Evolutionary conservation across 345 rosid species (phyloP).

Genomic region (Psidium friedrichsthalianum): DNA sequence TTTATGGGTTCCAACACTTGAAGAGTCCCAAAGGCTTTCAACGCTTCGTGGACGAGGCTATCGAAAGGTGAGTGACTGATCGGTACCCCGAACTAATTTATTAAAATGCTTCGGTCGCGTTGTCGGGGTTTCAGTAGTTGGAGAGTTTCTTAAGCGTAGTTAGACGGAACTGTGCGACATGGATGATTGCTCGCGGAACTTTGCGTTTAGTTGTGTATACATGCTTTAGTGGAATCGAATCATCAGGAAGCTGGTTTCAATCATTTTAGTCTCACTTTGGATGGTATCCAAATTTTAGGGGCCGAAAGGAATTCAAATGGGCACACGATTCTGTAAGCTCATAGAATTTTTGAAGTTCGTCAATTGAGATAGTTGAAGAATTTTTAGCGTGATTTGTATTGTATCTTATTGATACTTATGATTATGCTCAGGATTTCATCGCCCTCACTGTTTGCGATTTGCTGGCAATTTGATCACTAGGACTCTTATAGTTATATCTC

Average conservation of each 20-base stretch:
- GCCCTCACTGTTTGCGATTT: background rate
- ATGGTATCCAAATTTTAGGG: background rate
- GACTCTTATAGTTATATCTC: background rate
- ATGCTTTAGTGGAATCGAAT: background rate
- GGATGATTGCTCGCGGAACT: background rate
- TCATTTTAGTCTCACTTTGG: background rate
- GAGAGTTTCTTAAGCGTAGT: background rate
- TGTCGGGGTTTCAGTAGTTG: background rate
- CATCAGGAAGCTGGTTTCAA: background rate
- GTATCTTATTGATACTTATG: background rate
- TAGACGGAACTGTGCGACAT: background rate
- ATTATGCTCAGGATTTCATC: background rate
- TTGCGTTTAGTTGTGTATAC: background rate
- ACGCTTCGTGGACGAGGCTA: slow-evolving; percentile 82
- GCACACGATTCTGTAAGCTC: background rate
- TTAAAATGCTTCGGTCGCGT: background rate
- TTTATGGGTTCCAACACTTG: slow-evolving; percentile 70
- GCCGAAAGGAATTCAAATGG: background rate
- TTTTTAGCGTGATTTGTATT: background rate
- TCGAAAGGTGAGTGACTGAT: slow-evolving; percentile 41
- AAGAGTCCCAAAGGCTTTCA: slow-evolving; percentile 73
- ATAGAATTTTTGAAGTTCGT: background rate
- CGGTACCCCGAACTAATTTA: background rate
- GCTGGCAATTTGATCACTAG: background rate
- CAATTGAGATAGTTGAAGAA: background rate